Evolutionary conservation across 805 yeast species (phyloP).

Genomic region (Monosporozyma solicola): DNA sequence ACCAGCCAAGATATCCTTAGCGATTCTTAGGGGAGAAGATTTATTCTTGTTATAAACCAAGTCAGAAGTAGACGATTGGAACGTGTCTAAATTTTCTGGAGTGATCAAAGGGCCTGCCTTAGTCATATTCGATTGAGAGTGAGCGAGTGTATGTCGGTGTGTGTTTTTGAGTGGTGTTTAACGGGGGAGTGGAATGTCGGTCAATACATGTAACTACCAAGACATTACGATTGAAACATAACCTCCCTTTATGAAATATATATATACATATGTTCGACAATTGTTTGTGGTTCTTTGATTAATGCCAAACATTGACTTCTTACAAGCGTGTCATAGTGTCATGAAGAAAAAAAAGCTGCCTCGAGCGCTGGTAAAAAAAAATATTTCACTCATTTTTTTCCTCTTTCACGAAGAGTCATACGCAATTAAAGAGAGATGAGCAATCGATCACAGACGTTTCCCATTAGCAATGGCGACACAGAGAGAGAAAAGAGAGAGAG

Average conservation of each 20-base stretch:
- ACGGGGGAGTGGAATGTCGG: too few relatives aligned
- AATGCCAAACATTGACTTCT: too few relatives aligned
- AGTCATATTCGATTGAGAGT: constrained; percentile 4
- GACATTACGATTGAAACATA: too few relatives aligned
- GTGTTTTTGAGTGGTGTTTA: too few relatives aligned
- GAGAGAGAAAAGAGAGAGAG: too few relatives aligned
- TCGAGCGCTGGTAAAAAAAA: neutral
- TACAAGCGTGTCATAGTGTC: too few relatives aligned
- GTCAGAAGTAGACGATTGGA: constrained; percentile 3
- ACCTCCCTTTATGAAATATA: too few relatives aligned
- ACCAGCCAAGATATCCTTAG: constrained; percentile 81
- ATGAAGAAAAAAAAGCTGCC: neutral
- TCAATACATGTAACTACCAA: too few relatives aligned
- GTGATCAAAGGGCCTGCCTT: constrained; percentile 6
- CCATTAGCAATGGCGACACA: too few relatives aligned
- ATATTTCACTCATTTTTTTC: neutral
- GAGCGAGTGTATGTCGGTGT: neutral
- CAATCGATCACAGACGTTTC: too few relatives aligned
- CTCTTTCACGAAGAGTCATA: neutral
- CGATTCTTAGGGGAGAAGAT: constrained; percentile 9
- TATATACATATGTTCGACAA: too few relatives aligned
- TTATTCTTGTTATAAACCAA: constrained; percentile 2
- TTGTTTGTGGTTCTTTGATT: too few relatives aligned
- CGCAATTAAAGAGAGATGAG: neutral
- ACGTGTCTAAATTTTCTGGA: constrained; percentile 7